Evolutionary conservation across 2,329 filamentous ascomycete genomes (phyloP).

Genomic region (Pyricularia grisea): DNA sequence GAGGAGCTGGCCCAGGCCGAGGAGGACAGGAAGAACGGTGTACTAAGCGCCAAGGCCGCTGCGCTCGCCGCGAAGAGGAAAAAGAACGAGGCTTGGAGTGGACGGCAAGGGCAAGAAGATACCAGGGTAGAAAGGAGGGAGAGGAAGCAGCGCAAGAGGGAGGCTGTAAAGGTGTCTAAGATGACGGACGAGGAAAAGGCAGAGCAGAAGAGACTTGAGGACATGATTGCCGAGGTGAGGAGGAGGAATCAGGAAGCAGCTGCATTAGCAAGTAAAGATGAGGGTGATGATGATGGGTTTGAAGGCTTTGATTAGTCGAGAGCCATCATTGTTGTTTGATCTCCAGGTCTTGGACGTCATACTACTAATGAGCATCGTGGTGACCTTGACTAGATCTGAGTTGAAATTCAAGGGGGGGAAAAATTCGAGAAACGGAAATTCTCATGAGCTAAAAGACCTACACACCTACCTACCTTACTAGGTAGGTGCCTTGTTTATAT

Average conservation of each 20-base stretch:
- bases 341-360: not conserved
- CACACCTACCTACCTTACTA: no score
- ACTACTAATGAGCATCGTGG: not conserved
- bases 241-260: constrained; percentile 36
- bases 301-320: constrained; percentile 39
- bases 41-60: constrained; percentile 28
- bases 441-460: no score
- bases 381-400: no score
- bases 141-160: constrained; percentile 30
- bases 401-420: no score
- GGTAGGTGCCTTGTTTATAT: no score
- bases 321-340: not conserved
- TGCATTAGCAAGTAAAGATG: constrained; percentile 18
- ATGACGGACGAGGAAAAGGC: constrained; percentile 65
- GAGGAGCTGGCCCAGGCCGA: constrained; percentile 42
- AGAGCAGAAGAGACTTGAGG: constrained; percentile 52
- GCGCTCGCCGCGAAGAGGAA: constrained; percentile 35
- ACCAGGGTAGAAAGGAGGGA: constrained; percentile 33
- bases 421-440: no score
- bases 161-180: constrained; percentile 50
- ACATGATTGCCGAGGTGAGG: constrained; percentile 56
- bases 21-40: constrained; percentile 25
- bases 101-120: constrained; percentile 57
- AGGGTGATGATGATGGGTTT: constrained; percentile 47
- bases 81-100: constrained; percentile 64